Conservation (phyloP, 1,139 yeast genomes). For the Arxiozyma slooffiae region DNA sequence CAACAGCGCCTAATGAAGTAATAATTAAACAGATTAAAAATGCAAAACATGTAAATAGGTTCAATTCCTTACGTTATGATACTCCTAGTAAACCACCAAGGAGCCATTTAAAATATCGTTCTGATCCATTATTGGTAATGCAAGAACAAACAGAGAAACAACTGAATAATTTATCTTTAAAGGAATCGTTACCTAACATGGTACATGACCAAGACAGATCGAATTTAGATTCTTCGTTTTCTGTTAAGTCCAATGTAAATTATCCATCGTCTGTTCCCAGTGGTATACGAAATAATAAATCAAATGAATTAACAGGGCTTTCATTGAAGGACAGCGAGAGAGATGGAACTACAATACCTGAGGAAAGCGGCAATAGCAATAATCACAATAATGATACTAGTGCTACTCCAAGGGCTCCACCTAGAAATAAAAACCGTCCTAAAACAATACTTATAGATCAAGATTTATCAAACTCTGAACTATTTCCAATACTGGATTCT, state of each 20-base stretch:
- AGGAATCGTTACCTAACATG: neutral
- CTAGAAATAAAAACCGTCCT: constrained; percentile 28
- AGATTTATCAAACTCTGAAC: constrained; percentile 7
- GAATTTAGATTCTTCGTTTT: constrained; percentile 12
- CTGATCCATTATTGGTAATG: neutral
- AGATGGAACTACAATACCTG: constrained; percentile 3
- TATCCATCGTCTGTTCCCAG: constrained; percentile 17
- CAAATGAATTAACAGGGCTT: neutral
- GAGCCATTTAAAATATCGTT: neutral
- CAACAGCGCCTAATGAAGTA: constrained; percentile 5
- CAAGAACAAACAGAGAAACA: neutral
- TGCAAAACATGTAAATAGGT: constrained; percentile 15
- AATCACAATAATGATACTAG: constrained; percentile 4
- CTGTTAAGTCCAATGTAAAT: constrained; percentile 22
- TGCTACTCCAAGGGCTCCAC: constrained; percentile 27
- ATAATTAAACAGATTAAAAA: constrained; percentile 12
- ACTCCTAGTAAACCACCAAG: constrained; percentile 6
- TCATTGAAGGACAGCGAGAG: neutral
- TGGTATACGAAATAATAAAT: constrained; percentile 3
- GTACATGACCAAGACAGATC: neutral
- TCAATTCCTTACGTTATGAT: constrained; percentile 6
- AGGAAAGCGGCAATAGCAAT: constrained; percentile 7
- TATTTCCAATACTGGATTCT: neutral
- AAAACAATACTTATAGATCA: constrained; percentile 21
- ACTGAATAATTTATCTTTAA: neutral